These are phyloP conservation scores for Xylaria grammica DNA, from an alignment of 495 filamentous ascomycete species.

Conservation along the genomic window DNA sequence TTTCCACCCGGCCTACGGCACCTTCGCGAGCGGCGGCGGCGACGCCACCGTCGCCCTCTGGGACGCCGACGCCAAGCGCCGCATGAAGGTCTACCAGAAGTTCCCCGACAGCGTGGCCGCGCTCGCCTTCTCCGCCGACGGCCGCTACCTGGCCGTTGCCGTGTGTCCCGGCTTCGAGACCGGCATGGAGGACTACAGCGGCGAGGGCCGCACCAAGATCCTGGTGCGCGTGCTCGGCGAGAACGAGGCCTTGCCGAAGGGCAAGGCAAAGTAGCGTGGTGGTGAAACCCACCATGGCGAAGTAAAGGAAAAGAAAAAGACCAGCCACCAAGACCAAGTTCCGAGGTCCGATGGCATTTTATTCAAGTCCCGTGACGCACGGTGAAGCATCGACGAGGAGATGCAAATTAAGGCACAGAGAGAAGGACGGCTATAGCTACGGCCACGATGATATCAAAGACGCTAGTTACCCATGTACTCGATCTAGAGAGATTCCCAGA, in stretches of 20 bases:
- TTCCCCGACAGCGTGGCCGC: conserved; percentile 78
- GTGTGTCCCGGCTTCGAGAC: conserved; percentile 93
- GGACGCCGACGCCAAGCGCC: conserved; percentile 90
- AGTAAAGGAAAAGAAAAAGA: not conserved
- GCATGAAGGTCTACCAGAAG: conserved; percentile 88
- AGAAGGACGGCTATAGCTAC: not conserved
- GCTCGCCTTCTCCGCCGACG: conserved; percentile 76
- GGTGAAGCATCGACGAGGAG: not conserved
- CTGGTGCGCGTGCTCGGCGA: conserved; percentile 82
- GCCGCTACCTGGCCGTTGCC: conserved; percentile 81
- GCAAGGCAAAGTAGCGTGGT: conserved; percentile 51
- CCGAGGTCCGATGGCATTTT: too few relatives aligned
- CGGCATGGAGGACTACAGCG: conserved; percentile 75
- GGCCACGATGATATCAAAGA: too few relatives aligned
- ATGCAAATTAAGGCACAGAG: not conserved
- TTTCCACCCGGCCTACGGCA: conserved; percentile 90
- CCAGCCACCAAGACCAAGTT: not conserved
- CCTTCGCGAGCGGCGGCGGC: conserved; percentile 91
- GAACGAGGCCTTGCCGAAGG: conserved; percentile 88
- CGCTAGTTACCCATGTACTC: too few relatives aligned
- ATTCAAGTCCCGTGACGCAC: not conserved
- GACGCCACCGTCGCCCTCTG: conserved; percentile 94
- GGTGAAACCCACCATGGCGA: too few relatives aligned
- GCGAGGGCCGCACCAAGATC: conserved; percentile 74
- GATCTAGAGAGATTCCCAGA: too few relatives aligned